phyloP scores from a whole-genome alignment of 352 stramenopile genomes.

The Phytopythium ostracodes region DNA sequence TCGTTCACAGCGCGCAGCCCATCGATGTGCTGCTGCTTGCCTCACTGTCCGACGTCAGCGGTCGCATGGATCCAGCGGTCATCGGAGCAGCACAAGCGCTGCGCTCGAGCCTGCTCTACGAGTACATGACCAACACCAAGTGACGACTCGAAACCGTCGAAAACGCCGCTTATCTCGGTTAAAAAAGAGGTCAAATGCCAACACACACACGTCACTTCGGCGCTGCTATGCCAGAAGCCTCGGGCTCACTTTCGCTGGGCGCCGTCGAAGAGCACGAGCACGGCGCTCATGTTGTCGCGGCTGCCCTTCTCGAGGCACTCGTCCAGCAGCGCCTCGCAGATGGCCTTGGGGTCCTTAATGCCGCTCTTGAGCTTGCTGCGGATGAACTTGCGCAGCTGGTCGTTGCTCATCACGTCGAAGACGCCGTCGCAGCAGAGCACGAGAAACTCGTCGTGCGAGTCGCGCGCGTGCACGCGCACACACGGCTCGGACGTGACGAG shows the following conservation, averaged over 20 bases:
- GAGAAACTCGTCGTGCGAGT: slow-evolving; percentile 89
- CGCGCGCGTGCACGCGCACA: slow-evolving; percentile 66
- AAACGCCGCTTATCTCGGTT: background rate
- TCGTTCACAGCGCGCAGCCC: slow-evolving; percentile 7
- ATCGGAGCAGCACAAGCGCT: slow-evolving; percentile 24
- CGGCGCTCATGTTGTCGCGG: slow-evolving; percentile 86
- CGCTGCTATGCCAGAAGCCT: no score
- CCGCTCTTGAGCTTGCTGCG: slow-evolving; percentile 62
- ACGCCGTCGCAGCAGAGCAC: slow-evolving; percentile 92
- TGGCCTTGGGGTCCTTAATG: slow-evolving; percentile 47
- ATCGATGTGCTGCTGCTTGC: background rate
- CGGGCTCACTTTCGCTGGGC: slow-evolving; percentile 7
- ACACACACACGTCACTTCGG: no score
- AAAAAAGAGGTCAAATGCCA: background rate
- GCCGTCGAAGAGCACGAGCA: slow-evolving; percentile 74
- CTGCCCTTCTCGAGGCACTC: slow-evolving; percentile 78
- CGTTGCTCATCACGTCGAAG: slow-evolving; percentile 94
- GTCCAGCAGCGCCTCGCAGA: slow-evolving; percentile 75
- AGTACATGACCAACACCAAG: slow-evolving; percentile 32
- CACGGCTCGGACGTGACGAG: slow-evolving; percentile 83
- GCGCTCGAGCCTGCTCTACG: slow-evolving; percentile 47
- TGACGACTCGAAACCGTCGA: background rate
- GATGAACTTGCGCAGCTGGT: slow-evolving; percentile 91
- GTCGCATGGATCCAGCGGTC: background rate
- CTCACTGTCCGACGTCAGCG: background rate